Base-by-base conservation (phyloP, 768 basidiomycete genomes). In the Boletus tomentosulus region DNA sequence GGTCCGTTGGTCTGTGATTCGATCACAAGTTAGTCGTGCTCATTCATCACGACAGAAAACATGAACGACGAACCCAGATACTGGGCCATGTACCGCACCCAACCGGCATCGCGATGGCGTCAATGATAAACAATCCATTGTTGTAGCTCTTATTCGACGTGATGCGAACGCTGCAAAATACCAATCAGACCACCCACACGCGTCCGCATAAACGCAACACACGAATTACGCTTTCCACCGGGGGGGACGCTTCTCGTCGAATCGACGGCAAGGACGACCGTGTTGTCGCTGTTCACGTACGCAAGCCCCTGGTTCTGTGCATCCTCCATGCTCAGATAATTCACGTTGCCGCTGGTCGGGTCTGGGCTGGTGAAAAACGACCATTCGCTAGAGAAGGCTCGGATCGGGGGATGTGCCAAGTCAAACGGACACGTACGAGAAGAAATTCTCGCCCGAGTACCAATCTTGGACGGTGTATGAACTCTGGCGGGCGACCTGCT, bases 311-410 rank as follows among this genome's bases (percentile, higher is more conserved):
- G 73, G 13, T 62, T 51, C 48, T 67, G 65, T 8, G 87, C 87
- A 13, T 82, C 71, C 1, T 65, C 59, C 57, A 69, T 61, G 46
- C 61, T 69, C 56, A 83, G 70, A 64, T 81, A 92, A 53, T 81
- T 77, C 51, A 92, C 90, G 33, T 70, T 71, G 12, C 89, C 89
- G 57, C 81, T 69, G 1, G 89, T 91, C 2, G 89, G 89, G 66
- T 92, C 89, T 7, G 65, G 2, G 5, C 57, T 71, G 15, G 73
- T 72, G 67, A 78, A 87, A 71, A 85, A 91, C 28, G 79, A 70
- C 84, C 84, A 90, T 15, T 76, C 62, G 45, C 86, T 89, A 57
- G 35, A 55, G 27, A 41, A 48, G 37, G 42, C 4, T 53, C 51
- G 30, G 55, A n/a, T 27, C 11, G 12, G 16, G 46, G 46, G 48